Evolutionary conservation across 345 rosid species (phyloP).

Genomic region (Murraya paniculata): DNA sequence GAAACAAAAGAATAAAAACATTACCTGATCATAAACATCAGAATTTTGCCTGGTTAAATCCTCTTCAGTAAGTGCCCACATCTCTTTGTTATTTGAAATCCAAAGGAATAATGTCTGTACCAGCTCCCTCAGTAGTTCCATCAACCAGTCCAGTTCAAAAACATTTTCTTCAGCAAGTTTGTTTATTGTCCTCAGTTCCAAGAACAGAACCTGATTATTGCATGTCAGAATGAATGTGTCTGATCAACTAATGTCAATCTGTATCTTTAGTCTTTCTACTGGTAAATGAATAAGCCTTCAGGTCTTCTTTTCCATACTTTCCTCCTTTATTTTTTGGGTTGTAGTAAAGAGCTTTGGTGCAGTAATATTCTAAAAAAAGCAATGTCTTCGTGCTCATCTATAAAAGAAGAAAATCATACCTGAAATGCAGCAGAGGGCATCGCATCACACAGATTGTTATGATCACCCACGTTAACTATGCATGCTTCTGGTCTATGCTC

Average conservation of each 20-base stretch:
- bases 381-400: not conserved
- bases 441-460: not conserved
- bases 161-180: conserved; percentile 35
- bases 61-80: conserved; percentile 24
- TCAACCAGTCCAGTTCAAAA: conserved; percentile 48
- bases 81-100: conserved; percentile 35
- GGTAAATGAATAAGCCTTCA: not conserved
- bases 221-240: conserved; percentile 4
- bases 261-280: not conserved
- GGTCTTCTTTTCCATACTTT: not conserved
- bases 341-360: not conserved
- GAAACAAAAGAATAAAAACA: not conserved
- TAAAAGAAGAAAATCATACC: conserved; percentile 30
- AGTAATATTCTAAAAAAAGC: not conserved
- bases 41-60: conserved; percentile 12
- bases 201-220: conserved; percentile 46
- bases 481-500: conserved; percentile 10
- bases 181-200: conserved; percentile 47
- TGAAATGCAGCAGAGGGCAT: conserved; percentile 48
- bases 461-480: conserved; percentile 15
- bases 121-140: conserved; percentile 43
- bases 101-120: conserved; percentile 43
- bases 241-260: not conserved
- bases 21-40: conserved; percentile 34
- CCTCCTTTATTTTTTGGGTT: not conserved